Evolutionary conservation across 1,139 yeast species (phyloP).

Genomic region (Candida neerlandica): DNA sequence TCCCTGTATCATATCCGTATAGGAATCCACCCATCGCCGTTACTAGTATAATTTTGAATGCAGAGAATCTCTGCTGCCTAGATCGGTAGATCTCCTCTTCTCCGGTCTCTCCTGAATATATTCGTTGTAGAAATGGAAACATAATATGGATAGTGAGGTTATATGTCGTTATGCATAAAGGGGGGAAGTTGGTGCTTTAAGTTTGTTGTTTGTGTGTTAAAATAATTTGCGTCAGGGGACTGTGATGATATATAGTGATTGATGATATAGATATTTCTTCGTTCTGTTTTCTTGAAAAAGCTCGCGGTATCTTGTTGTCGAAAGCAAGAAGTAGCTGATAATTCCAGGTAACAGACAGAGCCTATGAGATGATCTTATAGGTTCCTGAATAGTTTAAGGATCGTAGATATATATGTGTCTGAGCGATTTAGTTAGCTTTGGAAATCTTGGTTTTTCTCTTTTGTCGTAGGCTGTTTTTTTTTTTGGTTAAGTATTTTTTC

Average conservation of each 20-base stretch:
- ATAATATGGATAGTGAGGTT: slow-evolving; percentile 6
- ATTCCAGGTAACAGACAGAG: too few species aligned
- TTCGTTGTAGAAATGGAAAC: slow-evolving; percentile 25
- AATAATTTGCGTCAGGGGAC: background rate
- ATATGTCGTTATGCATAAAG: background rate
- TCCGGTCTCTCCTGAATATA: slow-evolving; percentile 39
- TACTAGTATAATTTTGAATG: slow-evolving; percentile 66
- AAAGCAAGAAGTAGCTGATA: too few species aligned
- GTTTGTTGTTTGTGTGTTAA: background rate
- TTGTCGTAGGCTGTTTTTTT: background rate
- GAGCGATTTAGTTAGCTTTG: too few species aligned
- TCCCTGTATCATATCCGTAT: slow-evolving; percentile 84
- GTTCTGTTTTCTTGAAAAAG: too few species aligned
- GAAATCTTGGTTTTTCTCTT: too few species aligned
- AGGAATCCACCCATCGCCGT: slow-evolving; percentile 84
- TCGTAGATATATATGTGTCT: too few species aligned
- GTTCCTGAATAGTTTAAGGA: too few species aligned
- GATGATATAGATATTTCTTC: too few species aligned
- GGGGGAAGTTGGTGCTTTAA: background rate
- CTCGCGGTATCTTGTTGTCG: too few species aligned
- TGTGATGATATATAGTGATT: too few species aligned
- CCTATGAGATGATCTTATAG: too few species aligned
- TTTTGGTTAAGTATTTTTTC: background rate
- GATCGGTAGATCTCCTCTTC: slow-evolving; percentile 44
- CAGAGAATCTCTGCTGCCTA: slow-evolving; percentile 53